Percentiles rank a stretch among this genome's conserved stretches.
These are phyloP conservation scores for Mortierella sp. DNA, from an alignment of 371 early-diverging fungal species.

Conservation along the genomic window DNA sequence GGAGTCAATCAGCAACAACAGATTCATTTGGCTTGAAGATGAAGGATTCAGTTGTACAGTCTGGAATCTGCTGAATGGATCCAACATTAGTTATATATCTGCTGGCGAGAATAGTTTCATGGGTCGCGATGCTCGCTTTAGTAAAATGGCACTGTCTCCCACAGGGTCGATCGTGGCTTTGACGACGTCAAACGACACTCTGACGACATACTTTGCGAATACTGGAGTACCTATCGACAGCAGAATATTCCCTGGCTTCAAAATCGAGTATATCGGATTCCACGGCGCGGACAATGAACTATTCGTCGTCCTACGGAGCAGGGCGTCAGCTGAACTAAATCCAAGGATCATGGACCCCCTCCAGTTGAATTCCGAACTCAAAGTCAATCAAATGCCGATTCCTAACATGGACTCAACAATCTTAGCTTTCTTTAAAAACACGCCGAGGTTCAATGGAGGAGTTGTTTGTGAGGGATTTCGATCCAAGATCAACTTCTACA, in stretches of 20 bases:
- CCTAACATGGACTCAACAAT: conserved; percentile 31
- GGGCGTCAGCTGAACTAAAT: conserved; percentile 18
- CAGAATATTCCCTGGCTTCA: conserved; percentile 38
- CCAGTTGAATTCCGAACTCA: conserved; percentile 30
- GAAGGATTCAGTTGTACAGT: conserved; percentile 36
- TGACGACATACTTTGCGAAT: conserved; percentile 42
- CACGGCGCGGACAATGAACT: conserved; percentile 17
- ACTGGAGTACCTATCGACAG: conserved; percentile 40
- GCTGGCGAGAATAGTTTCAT: conserved; percentile 29
- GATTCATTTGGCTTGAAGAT: conserved; percentile 54
- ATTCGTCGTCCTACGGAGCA: conserved; percentile 32
- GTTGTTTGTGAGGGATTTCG: conserved; percentile 31
- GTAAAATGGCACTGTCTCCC: conserved; percentile 52
- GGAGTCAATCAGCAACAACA: conserved; percentile 35
- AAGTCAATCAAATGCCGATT: not conserved
- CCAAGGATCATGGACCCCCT: conserved; percentile 41
- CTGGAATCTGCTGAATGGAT: conserved; percentile 42
- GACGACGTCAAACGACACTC: conserved; percentile 34
- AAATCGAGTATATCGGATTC: conserved; percentile 32
- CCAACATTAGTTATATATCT: conserved; percentile 44
- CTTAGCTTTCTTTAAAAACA: conserved; percentile 26
- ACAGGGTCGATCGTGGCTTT: conserved; percentile 47
- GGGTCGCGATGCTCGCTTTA: conserved; percentile 33
- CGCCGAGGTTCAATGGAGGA: conserved; percentile 13
- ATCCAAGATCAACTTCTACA: conserved; percentile 30